Percentiles rank a stretch among this genome's conserved stretches.
Conservation (phyloP, 2,329 filamentous ascomycete genomes). For the Calycina herbarum region DNA sequence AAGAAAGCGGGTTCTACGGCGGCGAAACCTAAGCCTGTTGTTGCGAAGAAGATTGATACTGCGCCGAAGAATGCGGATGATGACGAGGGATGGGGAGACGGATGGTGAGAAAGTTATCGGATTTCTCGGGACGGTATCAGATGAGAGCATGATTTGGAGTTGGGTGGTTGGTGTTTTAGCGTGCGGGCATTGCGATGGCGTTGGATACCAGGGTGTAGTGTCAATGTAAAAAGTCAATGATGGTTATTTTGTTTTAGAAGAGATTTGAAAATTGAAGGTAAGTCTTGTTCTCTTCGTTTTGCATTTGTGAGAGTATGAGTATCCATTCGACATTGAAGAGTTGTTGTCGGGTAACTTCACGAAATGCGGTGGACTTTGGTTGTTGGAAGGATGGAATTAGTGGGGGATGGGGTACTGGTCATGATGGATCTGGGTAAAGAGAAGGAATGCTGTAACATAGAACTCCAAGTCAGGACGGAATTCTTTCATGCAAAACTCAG, state of each 20-base stretch:
- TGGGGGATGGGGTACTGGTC: too few relatives aligned
- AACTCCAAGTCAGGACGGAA: too few relatives aligned
- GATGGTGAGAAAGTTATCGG: constrained; percentile 48
- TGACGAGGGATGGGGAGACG: constrained; percentile 65
- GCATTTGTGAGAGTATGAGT: too few relatives aligned
- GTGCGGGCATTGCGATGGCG: constrained; percentile 12
- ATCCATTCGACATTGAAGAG: too few relatives aligned
- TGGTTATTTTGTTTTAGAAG: neutral
- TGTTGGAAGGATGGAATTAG: too few relatives aligned
- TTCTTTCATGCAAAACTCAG: too few relatives aligned
- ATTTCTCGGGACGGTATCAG: neutral
- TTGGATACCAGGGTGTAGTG: constrained; percentile 8
- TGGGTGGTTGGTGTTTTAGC: neutral
- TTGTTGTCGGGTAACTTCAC: too few relatives aligned
- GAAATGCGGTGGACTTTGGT: too few relatives aligned
- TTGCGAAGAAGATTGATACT: constrained; percentile 67
- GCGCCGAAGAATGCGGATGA: constrained; percentile 61
- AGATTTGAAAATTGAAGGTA: too few relatives aligned
- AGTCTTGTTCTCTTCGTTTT: too few relatives aligned
- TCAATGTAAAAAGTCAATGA: neutral
- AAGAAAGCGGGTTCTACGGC: constrained; percentile 33
- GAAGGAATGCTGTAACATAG: too few relatives aligned
- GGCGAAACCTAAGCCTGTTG: constrained; percentile 44
- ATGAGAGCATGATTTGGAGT: neutral
- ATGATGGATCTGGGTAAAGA: too few relatives aligned